phyloP scores from a whole-genome alignment of 148 eudicot genomes.

The Nepenthes gracilis region DNA sequence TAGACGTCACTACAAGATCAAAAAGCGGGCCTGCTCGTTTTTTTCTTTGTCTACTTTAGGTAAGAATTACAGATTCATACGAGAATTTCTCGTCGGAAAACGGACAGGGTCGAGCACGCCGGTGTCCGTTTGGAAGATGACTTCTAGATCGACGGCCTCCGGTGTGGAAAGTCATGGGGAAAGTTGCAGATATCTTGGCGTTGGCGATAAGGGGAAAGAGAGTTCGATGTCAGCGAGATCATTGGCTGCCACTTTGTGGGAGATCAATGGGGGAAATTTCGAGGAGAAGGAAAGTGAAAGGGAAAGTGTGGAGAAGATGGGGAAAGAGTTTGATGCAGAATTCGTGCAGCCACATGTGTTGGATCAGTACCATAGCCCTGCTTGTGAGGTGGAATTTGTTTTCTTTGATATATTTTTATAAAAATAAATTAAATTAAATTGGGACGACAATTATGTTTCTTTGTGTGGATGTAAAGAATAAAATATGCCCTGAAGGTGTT shows the following conservation, averaged over 20 bases:
- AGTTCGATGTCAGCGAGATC: conserved; percentile 4
- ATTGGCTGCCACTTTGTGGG: conserved; percentile 10
- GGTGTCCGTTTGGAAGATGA: conserved; percentile 3
- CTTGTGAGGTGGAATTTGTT: conserved; percentile 3
- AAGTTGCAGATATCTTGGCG: neutral
- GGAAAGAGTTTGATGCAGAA: conserved; percentile 2
- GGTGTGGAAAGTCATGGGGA: neutral
- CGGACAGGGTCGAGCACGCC: neutral
- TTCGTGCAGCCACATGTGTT: neutral
- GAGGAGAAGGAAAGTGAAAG: neutral
- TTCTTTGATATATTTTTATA: neutral
- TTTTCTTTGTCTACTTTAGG: neutral
- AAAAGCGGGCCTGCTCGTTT: neutral
- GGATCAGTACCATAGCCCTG: conserved; percentile 5
- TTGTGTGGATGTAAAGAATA: too few species aligned
- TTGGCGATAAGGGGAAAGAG: conserved; percentile 3
- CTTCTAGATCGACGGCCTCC: conserved; percentile 1
- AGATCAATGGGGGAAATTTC: conserved; percentile 5
- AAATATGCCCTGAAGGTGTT: neutral
- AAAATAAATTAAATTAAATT: too few species aligned
- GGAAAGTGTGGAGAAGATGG: neutral
- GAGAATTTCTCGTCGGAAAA: neutral
- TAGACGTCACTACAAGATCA: neutral
- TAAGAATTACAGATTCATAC: neutral
- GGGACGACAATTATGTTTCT: neutral